Percentiles rank a stretch among this genome's conserved stretches.
These are phyloP conservation scores for Calonectria montana DNA, from an alignment of 2,329 filamentous ascomycete species.

Conservation along the genomic window DNA sequence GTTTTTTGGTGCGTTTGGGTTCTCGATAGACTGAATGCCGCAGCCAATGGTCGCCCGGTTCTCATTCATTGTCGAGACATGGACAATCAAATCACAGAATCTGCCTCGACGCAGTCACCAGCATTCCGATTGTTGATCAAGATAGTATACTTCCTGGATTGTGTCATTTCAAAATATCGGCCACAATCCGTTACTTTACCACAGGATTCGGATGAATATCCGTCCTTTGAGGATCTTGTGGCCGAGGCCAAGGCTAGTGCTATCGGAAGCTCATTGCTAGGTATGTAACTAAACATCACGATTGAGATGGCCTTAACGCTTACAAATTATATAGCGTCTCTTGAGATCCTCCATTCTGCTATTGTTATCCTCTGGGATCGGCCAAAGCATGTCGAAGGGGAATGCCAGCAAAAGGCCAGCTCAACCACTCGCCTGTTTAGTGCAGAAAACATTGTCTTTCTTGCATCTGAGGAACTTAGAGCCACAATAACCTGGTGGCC, in stretches of 20 bases:
- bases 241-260: background rate
- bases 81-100: background rate
- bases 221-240: slow-evolving; percentile 5
- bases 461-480: slow-evolving; percentile 10
- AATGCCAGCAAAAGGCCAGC: background rate
- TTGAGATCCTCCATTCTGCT: slow-evolving; percentile 6
- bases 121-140: background rate
- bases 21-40: slow-evolving; percentile 12
- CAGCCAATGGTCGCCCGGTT: slow-evolving; percentile 10
- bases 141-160: background rate
- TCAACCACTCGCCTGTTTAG: slow-evolving; percentile 1
- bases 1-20: slow-evolving; percentile 17
- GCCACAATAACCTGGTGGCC: background rate
- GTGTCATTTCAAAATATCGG: slow-evolving; percentile 8
- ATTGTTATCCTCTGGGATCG: slow-evolving; percentile 8
- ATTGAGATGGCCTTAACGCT: fast-evolving
- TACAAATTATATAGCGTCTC: background rate
- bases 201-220: background rate
- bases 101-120: background rate
- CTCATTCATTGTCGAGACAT: slow-evolving; percentile 10
- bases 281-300: background rate
- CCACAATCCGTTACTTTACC: background rate
- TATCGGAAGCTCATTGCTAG: background rate
- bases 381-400: background rate
- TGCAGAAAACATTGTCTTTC: background rate